These are phyloP conservation scores for Gastrodia elata DNA, from an alignment of 106 monocot genomes.

Conservation along the genomic window DNA sequence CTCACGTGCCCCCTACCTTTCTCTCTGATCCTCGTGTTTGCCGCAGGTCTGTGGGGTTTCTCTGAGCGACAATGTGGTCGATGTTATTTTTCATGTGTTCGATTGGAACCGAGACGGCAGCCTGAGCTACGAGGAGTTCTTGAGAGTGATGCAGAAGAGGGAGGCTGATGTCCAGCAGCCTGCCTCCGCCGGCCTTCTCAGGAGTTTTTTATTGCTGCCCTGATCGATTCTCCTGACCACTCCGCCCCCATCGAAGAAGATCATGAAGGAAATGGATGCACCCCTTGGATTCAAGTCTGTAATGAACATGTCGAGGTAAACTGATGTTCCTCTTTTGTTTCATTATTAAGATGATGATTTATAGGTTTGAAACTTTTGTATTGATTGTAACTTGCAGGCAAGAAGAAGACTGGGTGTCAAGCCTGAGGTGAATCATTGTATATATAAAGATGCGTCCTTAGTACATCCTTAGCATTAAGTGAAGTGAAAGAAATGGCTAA, in stretches of 20 bases:
- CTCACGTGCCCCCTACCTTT: background rate
- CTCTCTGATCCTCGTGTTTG: too few species aligned
- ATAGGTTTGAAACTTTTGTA: too few species aligned
- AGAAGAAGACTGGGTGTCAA: too few species aligned
- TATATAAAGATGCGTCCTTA: too few species aligned
- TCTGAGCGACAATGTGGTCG: constrained; percentile 66
- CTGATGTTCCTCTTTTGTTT: too few species aligned
- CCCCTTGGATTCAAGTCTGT: too few species aligned
- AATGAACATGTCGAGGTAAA: too few species aligned
- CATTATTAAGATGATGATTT: too few species aligned
- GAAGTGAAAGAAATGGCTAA: too few species aligned
- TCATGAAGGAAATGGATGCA: background rate
- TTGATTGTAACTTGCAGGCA: too few species aligned
- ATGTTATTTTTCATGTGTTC: constrained; percentile 79
- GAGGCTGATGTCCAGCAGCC: constrained; percentile 66
- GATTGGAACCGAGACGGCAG: constrained; percentile 67
- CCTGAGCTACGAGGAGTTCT: constrained; percentile 67
- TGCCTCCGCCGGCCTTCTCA: constrained; percentile 16
- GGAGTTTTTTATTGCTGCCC: constrained; percentile 36
- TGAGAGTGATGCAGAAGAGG: constrained; percentile 51
- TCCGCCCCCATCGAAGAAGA: background rate
- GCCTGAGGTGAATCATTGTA: too few species aligned
- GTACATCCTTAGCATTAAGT: too few species aligned
- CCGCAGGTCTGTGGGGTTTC: constrained; percentile 75
- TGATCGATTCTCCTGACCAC: background rate